Evolutionary conservation across 306 rosid species (phyloP).

Genomic region (Biancaea sappan): DNA sequence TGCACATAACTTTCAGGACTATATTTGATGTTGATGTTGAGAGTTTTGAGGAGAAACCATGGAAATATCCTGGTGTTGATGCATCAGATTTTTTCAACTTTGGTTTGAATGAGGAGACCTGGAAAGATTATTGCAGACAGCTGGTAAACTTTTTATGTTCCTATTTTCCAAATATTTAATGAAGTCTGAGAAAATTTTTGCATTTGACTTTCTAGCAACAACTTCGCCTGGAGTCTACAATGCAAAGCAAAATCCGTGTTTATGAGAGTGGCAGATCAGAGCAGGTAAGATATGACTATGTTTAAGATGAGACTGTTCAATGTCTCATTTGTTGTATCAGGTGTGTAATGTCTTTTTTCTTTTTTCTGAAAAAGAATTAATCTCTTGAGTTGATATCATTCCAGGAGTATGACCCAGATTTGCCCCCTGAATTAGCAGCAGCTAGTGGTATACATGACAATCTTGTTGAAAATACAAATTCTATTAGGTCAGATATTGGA

Average conservation of each 20-base stretch:
- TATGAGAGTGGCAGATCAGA: slow-evolving; percentile 97
- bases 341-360: slow-evolving; percentile 1
- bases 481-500: slow-evolving; percentile 57
- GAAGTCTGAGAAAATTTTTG: slow-evolving; percentile 25
- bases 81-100: slow-evolving; percentile 90
- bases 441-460: slow-evolving; percentile 80
- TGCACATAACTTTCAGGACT: slow-evolving; percentile 64
- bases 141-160: slow-evolving; percentile 63
- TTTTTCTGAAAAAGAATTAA: background rate
- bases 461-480: slow-evolving; percentile 56
- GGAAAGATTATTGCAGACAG: slow-evolving; percentile 97
- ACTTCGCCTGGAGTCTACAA: slow-evolving; percentile 95
- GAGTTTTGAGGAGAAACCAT: slow-evolving; percentile 91
- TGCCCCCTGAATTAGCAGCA: slow-evolving; percentile 98
- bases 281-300: slow-evolving; percentile 68
- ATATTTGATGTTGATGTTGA: slow-evolving; percentile 94
- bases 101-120: slow-evolving; percentile 89
- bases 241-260: slow-evolving; percentile 98
- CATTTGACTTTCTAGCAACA: slow-evolving; percentile 68
- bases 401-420: slow-evolving; percentile 97
- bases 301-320: background rate
- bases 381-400: slow-evolving; percentile 28
- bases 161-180: slow-evolving; percentile 14
- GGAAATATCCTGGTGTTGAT: slow-evolving; percentile 86
- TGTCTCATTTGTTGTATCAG: background rate